Evolutionary conservation across 225 moss, liverwort and hornwort species (phyloP).

Genomic region (Sphagnum contortum): DNA sequence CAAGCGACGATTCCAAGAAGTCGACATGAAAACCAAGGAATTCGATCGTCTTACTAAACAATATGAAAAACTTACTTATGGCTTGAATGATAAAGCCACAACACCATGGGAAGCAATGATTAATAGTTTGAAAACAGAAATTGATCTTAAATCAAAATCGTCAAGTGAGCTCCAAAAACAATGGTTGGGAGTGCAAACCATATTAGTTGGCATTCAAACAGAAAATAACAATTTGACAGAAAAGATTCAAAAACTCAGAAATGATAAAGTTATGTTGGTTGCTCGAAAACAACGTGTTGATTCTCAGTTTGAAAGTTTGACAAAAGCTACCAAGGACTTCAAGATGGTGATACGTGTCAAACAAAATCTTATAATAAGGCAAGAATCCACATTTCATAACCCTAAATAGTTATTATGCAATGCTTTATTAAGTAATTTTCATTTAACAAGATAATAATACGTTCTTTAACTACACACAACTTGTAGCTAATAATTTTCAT

Average conservation of each 20-base stretch:
- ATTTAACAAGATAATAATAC: too few relatives aligned
- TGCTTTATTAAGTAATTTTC: too few relatives aligned
- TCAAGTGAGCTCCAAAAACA: conserved; percentile 68
- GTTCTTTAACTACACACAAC: too few relatives aligned
- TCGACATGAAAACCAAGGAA: conserved; percentile 78
- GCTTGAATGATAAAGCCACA: conserved; percentile 20
- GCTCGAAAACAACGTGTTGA: conserved; percentile 64
- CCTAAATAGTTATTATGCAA: too few relatives aligned
- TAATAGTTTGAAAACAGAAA: conserved; percentile 57
- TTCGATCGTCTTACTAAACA: conserved; percentile 51
- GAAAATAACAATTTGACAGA: conserved; percentile 57
- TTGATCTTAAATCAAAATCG: conserved; percentile 39
- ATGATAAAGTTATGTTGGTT: conserved; percentile 34
- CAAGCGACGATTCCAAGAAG: conserved; percentile 43
- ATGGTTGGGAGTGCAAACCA: conserved; percentile 70
- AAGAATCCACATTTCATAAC: background rate
- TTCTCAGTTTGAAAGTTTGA: conserved; percentile 21
- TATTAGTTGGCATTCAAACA: conserved; percentile 50
- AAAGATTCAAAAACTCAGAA: conserved; percentile 36
- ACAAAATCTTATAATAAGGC: conserved; percentile 59
- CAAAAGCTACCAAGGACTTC: conserved; percentile 46
- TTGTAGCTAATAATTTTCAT: too few relatives aligned
- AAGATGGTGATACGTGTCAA: conserved; percentile 44
- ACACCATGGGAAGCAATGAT: conserved; percentile 79
- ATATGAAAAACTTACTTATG: conserved; percentile 39